phyloP scores from a whole-genome alignment of 768 basidiomycete species.

The Cubamyces sp. region DNA sequence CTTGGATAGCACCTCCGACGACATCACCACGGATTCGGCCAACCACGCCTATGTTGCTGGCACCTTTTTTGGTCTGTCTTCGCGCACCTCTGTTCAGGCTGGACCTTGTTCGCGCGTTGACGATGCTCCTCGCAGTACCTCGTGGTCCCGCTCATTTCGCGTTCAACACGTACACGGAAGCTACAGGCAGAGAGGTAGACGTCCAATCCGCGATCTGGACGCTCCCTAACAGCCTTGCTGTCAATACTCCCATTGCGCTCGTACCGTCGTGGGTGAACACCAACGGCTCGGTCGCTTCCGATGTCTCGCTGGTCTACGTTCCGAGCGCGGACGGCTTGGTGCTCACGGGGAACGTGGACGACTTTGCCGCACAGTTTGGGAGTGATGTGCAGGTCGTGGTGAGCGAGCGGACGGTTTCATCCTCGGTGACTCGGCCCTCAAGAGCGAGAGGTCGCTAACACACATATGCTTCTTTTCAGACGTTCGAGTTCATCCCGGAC shows the following conservation, averaged over 20 bases:
- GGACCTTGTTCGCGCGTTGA: not conserved
- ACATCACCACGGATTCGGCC: slow-evolving; percentile 14
- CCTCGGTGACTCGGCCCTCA: too few relatives aligned
- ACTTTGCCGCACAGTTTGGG: slow-evolving; percentile 7
- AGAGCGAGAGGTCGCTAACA: too few relatives aligned
- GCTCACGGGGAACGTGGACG: slow-evolving; percentile 11
- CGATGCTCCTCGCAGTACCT: slow-evolving; percentile 1
- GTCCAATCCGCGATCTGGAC: slow-evolving; percentile 32
- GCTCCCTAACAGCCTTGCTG: not conserved
- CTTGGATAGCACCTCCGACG: slow-evolving; percentile 7
- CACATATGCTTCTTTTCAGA: too few relatives aligned
- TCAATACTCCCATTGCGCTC: slow-evolving; percentile 3
- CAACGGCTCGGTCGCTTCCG: slow-evolving; percentile 17
- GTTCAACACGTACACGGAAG: slow-evolving; percentile 26
- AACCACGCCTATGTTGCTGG: slow-evolving; percentile 27
- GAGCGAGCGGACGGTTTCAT: not conserved
- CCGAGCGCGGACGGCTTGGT: not conserved
- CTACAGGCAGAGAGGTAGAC: slow-evolving; percentile 13
- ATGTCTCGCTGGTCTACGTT: slow-evolving; percentile 6
- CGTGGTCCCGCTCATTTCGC: slow-evolving; percentile 8
- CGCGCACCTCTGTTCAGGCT: not conserved
- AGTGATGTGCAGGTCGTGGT: not conserved
- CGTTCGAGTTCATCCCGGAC: too few relatives aligned
- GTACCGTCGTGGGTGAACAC: slow-evolving; percentile 28
- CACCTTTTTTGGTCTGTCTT: slow-evolving; percentile 16